These are phyloP conservation scores for Scalesia atractyloides DNA, from an alignment of 129 eudicot genomes.

Conservation along the genomic window DNA sequence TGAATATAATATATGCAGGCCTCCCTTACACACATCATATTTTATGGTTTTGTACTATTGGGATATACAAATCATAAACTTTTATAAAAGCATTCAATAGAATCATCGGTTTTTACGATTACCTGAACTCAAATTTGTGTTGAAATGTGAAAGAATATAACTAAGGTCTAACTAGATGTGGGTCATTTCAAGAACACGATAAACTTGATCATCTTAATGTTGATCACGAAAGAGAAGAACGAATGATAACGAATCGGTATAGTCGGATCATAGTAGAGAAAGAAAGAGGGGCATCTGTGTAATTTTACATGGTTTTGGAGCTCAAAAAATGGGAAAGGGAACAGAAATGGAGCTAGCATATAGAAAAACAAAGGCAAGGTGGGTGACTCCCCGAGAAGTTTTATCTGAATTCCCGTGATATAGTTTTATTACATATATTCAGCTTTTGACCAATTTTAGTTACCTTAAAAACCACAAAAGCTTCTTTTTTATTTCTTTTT, in stretches of 20 bases:
- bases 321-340: slow-evolving; percentile 38
- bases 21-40: slow-evolving; percentile 7
- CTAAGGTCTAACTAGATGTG: background rate
- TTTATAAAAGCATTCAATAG: slow-evolving; percentile 9
- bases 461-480: slow-evolving; percentile 40
- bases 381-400: slow-evolving; percentile 41
- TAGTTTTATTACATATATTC: slow-evolving; percentile 26
- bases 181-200: slow-evolving; percentile 9
- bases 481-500: slow-evolving; percentile 17
- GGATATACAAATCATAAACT: slow-evolving; percentile 23
- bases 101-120: slow-evolving; percentile 15
- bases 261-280: background rate
- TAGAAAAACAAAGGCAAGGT: slow-evolving; percentile 35
- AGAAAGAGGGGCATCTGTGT: slow-evolving; percentile 3
- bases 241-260: background rate
- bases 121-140: slow-evolving; percentile 21
- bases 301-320: slow-evolving; percentile 15
- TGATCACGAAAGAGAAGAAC: background rate
- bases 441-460: slow-evolving; percentile 19
- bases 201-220: slow-evolving; percentile 4
- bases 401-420: slow-evolving; percentile 37
- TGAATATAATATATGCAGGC: slow-evolving; percentile 40
- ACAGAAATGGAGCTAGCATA: slow-evolving; percentile 28
- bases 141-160: background rate
- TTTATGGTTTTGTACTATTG: slow-evolving; percentile 10